phyloP scores from a whole-genome alignment of 306 rosid species.

The Parietaria judaica region DNA sequence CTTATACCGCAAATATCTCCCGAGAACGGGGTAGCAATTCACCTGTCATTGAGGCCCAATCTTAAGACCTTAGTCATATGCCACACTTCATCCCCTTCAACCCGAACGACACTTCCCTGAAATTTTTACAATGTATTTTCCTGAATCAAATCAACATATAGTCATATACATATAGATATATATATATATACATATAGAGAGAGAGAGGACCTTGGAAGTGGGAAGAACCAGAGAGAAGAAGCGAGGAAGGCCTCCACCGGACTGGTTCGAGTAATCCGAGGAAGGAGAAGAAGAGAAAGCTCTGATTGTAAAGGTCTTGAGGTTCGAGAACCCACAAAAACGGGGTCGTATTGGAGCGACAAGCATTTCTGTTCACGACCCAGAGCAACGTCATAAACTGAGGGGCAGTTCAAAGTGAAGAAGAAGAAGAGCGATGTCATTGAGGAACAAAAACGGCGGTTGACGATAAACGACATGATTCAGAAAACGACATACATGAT shows the following conservation, averaged over 20 bases:
- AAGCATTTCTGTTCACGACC: slow-evolving; percentile 47
- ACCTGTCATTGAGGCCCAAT: slow-evolving; percentile 66
- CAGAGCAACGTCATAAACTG: too few species aligned
- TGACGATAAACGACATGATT: too few species aligned
- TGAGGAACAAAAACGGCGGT: too few species aligned
- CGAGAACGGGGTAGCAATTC: slow-evolving; percentile 4
- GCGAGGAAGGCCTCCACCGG: slow-evolving; percentile 91
- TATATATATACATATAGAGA: slow-evolving; percentile 4
- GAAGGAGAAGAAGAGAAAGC: slow-evolving; percentile 49
- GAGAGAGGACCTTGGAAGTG: slow-evolving; percentile 50
- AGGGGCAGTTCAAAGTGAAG: too few species aligned
- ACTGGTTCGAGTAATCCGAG: slow-evolving; percentile 47
- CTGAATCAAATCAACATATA: background rate
- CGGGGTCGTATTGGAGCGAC: slow-evolving; percentile 24
- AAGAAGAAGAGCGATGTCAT: too few species aligned
- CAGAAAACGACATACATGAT: too few species aligned
- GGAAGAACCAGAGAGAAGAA: slow-evolving; percentile 77
- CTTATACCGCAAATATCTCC: background rate
- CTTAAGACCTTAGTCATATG: slow-evolving; percentile 90
- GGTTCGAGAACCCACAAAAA: slow-evolving; percentile 23
- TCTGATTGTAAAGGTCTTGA: slow-evolving; percentile 31
- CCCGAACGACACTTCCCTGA: slow-evolving; percentile 63
- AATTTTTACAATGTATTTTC: background rate
- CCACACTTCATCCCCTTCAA: slow-evolving; percentile 87
- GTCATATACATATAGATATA: background rate